These are phyloP conservation scores for Hymenochaete sp. DNA, from an alignment of 1,284 basidiomycete species.

Conservation along the genomic window DNA sequence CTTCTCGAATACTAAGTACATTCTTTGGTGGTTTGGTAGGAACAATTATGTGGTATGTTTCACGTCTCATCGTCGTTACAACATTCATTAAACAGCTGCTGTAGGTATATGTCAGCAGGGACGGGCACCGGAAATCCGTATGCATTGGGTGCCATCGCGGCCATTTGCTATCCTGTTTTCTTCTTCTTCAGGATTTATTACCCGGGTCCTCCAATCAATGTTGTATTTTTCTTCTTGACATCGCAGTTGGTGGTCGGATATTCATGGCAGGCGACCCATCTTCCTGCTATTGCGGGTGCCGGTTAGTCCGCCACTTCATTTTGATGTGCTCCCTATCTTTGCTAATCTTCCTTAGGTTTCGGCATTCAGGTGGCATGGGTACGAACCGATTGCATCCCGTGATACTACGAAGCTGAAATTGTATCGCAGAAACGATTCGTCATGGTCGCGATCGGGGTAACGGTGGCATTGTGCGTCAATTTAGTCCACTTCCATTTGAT, in stretches of 20 bases:
- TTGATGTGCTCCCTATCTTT: neutral
- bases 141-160: slow-evolving; percentile 63
- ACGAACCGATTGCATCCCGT: slow-evolving; percentile 18
- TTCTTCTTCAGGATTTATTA: slow-evolving; percentile 65
- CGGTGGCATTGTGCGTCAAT: slow-evolving; percentile 49
- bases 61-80: neutral
- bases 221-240: slow-evolving; percentile 70
- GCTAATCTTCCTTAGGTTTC: slow-evolving; percentile 12
- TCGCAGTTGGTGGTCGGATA: slow-evolving; percentile 63
- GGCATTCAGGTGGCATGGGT: slow-evolving; percentile 63
- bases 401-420: neutral
- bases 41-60: slow-evolving; percentile 55
- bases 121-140: slow-evolving; percentile 60
- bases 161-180: slow-evolving; percentile 65
- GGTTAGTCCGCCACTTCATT: slow-evolving; percentile 28
- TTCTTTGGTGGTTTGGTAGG: slow-evolving; percentile 66
- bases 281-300: slow-evolving; percentile 35
- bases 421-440: slow-evolving; percentile 48
- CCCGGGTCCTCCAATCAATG: slow-evolving; percentile 64
- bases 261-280: slow-evolving; percentile 56
- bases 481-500: neutral
- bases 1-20: slow-evolving; percentile 56
- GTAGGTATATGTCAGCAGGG: slow-evolving; percentile 68
- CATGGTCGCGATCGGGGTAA: slow-evolving; percentile 52
- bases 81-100: neutral